phyloP scores from a whole-genome alignment of 2,329 filamentous ascomycete genomes.

The Trichoderma harzianum region DNA sequence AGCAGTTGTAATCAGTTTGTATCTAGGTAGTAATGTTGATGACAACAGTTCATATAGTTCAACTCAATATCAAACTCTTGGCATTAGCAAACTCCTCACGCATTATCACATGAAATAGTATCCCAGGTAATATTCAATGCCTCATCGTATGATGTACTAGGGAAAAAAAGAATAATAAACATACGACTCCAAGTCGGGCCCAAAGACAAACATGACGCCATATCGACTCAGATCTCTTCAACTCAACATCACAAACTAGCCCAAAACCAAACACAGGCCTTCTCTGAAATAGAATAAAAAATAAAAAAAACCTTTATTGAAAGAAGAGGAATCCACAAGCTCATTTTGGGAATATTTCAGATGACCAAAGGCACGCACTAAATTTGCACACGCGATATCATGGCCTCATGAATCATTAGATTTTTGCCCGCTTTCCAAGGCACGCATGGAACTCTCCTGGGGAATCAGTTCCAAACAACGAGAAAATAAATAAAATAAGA shows the following conservation, averaged over 20 bases:
- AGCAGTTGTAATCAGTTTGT: neutral
- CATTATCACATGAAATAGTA: neutral
- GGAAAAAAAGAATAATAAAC: no score
- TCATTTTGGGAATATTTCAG: neutral
- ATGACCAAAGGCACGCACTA: neutral
- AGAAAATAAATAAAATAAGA: neutral
- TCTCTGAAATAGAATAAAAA: neutral
- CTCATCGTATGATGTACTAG: neutral
- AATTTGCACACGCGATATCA: neutral
- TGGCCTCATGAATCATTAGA: slow-evolving; percentile 8
- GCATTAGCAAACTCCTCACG: neutral
- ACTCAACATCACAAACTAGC: neutral
- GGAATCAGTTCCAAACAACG: neutral
- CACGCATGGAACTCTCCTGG: neutral
- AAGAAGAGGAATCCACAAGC: neutral
- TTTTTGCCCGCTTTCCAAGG: neutral
- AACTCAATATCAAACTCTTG: neutral
- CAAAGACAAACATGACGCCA: neutral
- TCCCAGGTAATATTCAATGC: neutral
- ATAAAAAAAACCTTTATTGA: neutral
- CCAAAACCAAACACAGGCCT: neutral
- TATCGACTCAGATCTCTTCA: neutral
- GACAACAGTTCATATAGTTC: neutral
- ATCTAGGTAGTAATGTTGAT: neutral
- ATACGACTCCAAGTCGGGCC: neutral